Evolutionary conservation across 495 filamentous ascomycete genomes (phyloP).

Genomic region (Tuber borchii): DNA sequence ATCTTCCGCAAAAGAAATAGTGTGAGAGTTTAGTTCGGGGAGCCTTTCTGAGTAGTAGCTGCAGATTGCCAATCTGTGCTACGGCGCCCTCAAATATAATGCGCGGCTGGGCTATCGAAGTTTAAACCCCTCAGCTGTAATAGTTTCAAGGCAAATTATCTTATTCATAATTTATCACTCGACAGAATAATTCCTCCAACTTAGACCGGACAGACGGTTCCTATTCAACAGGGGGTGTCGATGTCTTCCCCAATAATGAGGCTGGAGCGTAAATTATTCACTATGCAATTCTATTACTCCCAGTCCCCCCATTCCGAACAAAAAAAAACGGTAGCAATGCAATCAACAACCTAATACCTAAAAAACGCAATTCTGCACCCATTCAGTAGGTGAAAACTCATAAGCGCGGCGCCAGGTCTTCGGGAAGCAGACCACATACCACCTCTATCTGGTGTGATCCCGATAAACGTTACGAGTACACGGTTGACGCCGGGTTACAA

Average conservation of each 20-base stretch:
- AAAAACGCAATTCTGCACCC: constrained; percentile 38
- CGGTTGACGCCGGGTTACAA: constrained; percentile 44
- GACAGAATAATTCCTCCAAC: not conserved
- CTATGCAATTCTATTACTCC: not conserved
- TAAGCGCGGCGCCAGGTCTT: constrained; percentile 43
- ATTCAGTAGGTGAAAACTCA: constrained; percentile 45
- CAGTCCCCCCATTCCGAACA: not conserved
- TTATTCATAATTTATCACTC: not conserved
- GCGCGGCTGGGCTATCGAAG: not conserved
- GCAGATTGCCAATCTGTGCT: not conserved
- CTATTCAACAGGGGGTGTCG: not conserved
- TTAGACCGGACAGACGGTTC: not conserved
- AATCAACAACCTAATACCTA: constrained; percentile 12
- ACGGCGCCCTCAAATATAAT: not conserved
- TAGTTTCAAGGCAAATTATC: not conserved
- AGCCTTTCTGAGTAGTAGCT: not conserved
- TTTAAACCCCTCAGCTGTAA: too few species aligned
- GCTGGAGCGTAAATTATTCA: not conserved
- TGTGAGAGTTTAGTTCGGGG: not conserved
- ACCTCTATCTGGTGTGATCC: constrained; percentile 43
- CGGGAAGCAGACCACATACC: constrained; percentile 46
- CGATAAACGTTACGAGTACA: constrained; percentile 43
- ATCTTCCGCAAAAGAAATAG: not conserved
- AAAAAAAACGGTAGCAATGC: not conserved
- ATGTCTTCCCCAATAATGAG: not conserved